phyloP scores from a whole-genome alignment of 2,329 filamentous ascomycete genomes.

The Penicillium sp. region DNA sequence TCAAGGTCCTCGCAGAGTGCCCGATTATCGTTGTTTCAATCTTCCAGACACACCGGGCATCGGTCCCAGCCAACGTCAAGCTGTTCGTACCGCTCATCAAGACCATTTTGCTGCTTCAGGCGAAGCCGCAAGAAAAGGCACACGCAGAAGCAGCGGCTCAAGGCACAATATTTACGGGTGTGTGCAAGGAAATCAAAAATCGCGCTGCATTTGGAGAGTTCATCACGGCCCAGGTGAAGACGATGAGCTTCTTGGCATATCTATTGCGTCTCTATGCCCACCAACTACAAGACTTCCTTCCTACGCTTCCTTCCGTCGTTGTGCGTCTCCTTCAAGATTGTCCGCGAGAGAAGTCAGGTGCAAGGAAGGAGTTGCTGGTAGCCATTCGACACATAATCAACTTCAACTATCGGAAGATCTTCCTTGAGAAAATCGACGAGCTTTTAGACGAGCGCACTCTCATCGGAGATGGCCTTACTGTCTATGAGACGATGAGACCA shows the following conservation, averaged over 20 bases:
- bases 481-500: constrained; percentile 92
- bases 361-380: constrained; percentile 87
- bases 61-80: constrained; percentile 76
- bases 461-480: constrained; percentile 89
- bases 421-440: constrained; percentile 87
- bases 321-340: constrained; percentile 88
- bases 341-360: constrained; percentile 83
- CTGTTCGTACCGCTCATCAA: constrained; percentile 91
- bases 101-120: constrained; percentile 75
- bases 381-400: constrained; percentile 98
- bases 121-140: constrained; percentile 83
- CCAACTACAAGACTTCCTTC: constrained; percentile 79
- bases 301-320: constrained; percentile 75
- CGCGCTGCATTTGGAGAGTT: constrained; percentile 91
- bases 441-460: constrained; percentile 86
- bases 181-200: constrained; percentile 89
- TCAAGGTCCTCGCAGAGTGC: constrained; percentile 95
- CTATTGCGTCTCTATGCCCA: constrained; percentile 78
- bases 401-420: constrained; percentile 95
- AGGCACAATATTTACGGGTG: constrained; percentile 78
- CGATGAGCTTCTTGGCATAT: constrained; percentile 96
- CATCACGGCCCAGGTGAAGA: constrained; percentile 96
- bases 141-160: constrained; percentile 73
- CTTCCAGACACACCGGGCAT: constrained; percentile 80
- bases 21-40: constrained; percentile 98